Evolutionary conservation across 495 filamentous ascomycete species (phyloP).

Genomic region (Collariella sp.): DNA sequence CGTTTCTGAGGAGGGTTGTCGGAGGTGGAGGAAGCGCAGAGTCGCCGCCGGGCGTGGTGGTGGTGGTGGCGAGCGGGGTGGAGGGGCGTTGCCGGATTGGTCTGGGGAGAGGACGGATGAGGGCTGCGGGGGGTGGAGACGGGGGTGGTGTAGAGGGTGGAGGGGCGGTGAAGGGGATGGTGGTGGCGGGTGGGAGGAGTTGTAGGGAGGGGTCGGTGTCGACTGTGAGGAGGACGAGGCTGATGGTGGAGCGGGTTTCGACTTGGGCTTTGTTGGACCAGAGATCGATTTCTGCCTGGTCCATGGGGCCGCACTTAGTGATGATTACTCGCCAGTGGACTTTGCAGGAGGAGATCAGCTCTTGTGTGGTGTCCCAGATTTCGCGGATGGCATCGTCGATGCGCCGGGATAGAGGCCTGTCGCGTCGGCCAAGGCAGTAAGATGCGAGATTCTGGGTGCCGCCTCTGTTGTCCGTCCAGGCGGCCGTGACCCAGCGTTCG

Average conservation of each 20-base stretch:
- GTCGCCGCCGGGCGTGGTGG: conserved; percentile 49
- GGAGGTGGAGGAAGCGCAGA: conserved; percentile 3
- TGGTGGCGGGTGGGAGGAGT: conserved; percentile 46
- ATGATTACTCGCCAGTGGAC: conserved; percentile 76
- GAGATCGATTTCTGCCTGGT: conserved; percentile 61
- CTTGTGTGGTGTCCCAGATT: conserved; percentile 77
- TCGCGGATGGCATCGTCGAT: conserved; percentile 63
- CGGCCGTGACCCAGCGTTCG: conserved; percentile 77
- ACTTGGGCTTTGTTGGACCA: conserved; percentile 42
- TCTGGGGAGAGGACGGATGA: conserved; percentile 46
- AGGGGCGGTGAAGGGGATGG: conserved; percentile 33
- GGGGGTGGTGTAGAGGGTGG: conserved; percentile 43
- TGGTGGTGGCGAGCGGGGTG: conserved; percentile 45
- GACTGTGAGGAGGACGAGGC: conserved; percentile 55
- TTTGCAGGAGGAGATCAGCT: conserved; percentile 60
- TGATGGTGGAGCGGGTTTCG: conserved; percentile 38
- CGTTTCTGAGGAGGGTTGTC: conserved; percentile 18
- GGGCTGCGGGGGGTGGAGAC: conserved; percentile 53
- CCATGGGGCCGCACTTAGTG: conserved; percentile 62
- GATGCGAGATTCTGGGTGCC: conserved; percentile 67
- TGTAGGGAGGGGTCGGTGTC: conserved; percentile 58
- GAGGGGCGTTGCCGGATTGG: conserved; percentile 40
- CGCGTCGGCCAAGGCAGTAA: conserved; percentile 65
- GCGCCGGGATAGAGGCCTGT: conserved; percentile 43
- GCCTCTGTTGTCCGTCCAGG: conserved; percentile 87